Percentiles rank a stretch among this genome's conserved stretches.
Evolutionary conservation across 768 basidiomycete species (phyloP).

Genomic region (Clavulina sp.): DNA sequence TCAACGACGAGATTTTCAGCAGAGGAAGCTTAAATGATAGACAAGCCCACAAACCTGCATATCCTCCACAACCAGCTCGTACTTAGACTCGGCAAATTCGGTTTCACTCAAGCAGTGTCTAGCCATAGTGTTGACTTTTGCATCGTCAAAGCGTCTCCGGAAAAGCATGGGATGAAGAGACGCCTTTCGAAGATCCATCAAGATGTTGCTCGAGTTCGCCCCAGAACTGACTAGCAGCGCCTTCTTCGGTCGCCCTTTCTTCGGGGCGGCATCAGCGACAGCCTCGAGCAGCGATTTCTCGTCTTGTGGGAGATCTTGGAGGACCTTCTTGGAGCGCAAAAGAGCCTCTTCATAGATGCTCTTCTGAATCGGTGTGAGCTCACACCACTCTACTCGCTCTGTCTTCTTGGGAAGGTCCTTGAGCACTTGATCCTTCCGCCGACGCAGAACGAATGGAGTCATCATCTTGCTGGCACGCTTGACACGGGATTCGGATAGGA

Average conservation of each 20-base stretch:
- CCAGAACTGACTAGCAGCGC: constrained; percentile 22
- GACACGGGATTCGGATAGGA: constrained; percentile 84
- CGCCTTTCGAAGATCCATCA: constrained; percentile 96
- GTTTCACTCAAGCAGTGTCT: constrained; percentile 77
- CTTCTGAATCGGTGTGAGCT: constrained; percentile 69
- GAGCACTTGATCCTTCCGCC: constrained; percentile 91
- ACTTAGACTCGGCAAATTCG: constrained; percentile 72
- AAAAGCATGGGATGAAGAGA: constrained; percentile 95
- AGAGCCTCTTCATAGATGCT: constrained; percentile 76
- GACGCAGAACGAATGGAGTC: constrained; percentile 95
- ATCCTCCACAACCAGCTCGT: constrained; percentile 84
- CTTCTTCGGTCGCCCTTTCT: constrained; percentile 30
- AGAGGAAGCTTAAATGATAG: neutral
- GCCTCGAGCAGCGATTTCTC: constrained; percentile 8
- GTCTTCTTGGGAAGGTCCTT: constrained; percentile 84
- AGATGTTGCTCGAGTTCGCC: constrained; percentile 78
- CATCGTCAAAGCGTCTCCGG: constrained; percentile 66
- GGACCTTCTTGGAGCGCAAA: constrained; percentile 65
- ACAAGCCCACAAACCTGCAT: constrained; percentile 33
- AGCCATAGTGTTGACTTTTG: constrained; percentile 53
- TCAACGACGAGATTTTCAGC: constrained; percentile 3
- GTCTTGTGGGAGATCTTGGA: constrained; percentile 19
- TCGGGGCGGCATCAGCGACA: constrained; percentile 25
- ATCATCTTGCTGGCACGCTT: constrained; percentile 97
- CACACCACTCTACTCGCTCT: constrained; percentile 90